Conservation (phyloP, 2,329 filamentous ascomycete species). For the Fusarium brachygibbosum region DNA sequence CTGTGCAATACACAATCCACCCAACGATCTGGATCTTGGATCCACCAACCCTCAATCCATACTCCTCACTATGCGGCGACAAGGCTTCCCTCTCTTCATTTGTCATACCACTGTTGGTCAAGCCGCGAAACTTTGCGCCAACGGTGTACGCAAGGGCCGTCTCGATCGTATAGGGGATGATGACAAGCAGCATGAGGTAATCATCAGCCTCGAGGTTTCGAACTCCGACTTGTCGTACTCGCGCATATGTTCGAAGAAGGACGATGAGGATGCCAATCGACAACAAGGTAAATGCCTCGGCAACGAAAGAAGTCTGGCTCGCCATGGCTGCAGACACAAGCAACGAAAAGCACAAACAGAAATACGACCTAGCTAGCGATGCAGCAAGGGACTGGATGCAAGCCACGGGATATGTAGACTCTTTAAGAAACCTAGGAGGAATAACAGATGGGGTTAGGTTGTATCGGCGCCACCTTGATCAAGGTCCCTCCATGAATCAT, state of each 20-base stretch:
- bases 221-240: constrained; percentile 58
- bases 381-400: background rate
- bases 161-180: constrained; percentile 46
- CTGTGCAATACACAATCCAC: constrained; percentile 63
- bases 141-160: constrained; percentile 54
- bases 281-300: constrained; percentile 59
- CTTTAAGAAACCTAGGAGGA: constrained; percentile 4
- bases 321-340: constrained; percentile 5
- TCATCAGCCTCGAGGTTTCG: constrained; percentile 61
- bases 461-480: background rate
- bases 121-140: constrained; percentile 56
- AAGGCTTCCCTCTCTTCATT: constrained; percentile 59
- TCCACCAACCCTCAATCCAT: constrained; percentile 57
- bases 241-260: constrained; percentile 62
- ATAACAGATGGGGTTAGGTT: background rate
- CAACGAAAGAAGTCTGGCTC: constrained; percentile 29
- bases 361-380: background rate
- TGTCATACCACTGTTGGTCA: constrained; percentile 66
- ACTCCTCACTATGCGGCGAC: constrained; percentile 58
- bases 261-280: constrained; percentile 63
- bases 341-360: background rate
- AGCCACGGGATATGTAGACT: background rate
- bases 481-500: background rate
- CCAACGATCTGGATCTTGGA: constrained; percentile 67
- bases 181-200: constrained; percentile 55